Percentiles rank a stretch among this genome's conserved stretches.
Conservation (phyloP, 2,329 filamentous ascomycete genomes). For the Curvularia eragrostidis region DNA sequence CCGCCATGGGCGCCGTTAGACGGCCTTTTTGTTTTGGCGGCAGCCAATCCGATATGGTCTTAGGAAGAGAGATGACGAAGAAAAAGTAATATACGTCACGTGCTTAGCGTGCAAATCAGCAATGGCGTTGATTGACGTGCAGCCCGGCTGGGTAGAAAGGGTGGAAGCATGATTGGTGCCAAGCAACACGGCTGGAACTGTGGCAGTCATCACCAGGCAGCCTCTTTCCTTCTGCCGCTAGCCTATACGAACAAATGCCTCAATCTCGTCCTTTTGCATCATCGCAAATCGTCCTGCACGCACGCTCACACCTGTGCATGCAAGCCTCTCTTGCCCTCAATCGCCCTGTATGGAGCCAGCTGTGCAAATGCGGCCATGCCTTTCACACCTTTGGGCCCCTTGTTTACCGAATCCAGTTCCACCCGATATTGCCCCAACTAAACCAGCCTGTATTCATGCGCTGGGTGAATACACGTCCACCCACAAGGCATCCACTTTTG, state of each 20-base stretch:
- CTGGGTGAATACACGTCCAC: slow-evolving; percentile 9
- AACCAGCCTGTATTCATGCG: slow-evolving; percentile 11
- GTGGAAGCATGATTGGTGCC: slow-evolving; percentile 21
- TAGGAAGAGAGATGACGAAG: slow-evolving; percentile 26
- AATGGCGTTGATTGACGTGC: slow-evolving; percentile 25
- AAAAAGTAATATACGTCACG: slow-evolving; percentile 23
- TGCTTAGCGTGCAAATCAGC: slow-evolving; percentile 19
- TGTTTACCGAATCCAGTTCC: slow-evolving; percentile 15
- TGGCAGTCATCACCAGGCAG: slow-evolving; percentile 24
- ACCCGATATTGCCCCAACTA: slow-evolving; percentile 15
- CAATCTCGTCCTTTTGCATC: slow-evolving; percentile 23
- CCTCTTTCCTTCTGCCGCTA: slow-evolving; percentile 17
- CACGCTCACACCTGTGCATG: slow-evolving; percentile 14
- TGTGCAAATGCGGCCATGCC: slow-evolving; percentile 20
- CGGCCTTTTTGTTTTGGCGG: slow-evolving; percentile 29
- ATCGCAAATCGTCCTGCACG: slow-evolving; percentile 14
- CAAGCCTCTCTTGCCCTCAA: slow-evolving; percentile 1
- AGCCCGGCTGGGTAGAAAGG: slow-evolving; percentile 10
- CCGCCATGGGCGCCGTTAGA: slow-evolving; percentile 27
- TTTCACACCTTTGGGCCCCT: slow-evolving; percentile 7
- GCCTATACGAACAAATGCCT: slow-evolving; percentile 24
- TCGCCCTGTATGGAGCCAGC: slow-evolving; percentile 13
- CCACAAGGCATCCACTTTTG: slow-evolving; percentile 3
- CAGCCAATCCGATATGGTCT: slow-evolving; percentile 30
- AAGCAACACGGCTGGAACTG: slow-evolving; percentile 22